These are phyloP conservation scores for Eimeria brunetti DNA, from an alignment of 169 alveolate genomes.

Conservation along the genomic window DNA sequence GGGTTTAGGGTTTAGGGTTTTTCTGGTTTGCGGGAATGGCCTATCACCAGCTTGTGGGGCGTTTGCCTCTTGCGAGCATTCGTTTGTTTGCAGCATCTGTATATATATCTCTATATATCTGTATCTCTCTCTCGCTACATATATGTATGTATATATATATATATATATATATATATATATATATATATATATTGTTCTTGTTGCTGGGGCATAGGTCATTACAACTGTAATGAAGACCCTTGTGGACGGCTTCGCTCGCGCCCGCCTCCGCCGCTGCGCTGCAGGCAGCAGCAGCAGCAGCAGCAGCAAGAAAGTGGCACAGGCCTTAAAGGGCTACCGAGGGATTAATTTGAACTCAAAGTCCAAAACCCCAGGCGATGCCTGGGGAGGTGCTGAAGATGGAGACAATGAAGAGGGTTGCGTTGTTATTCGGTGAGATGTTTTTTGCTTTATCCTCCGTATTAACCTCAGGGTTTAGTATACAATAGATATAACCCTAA, in stretches of 20 bases:
- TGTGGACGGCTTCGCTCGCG: constrained; percentile 87
- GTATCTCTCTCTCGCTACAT: no score
- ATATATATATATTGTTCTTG: no score
- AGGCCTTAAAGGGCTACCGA: constrained; percentile 83
- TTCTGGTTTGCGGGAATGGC: no score
- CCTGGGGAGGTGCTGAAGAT: constrained; percentile 92
- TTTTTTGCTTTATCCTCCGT: neutral
- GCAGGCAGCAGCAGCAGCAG: constrained; percentile 32
- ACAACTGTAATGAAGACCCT: constrained; percentile 88
- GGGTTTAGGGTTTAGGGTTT: neutral
- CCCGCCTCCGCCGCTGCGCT: constrained; percentile 32
- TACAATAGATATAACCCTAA: no score
- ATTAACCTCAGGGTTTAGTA: no score
- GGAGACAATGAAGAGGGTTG: constrained; percentile 85
- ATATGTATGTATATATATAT: neutral
- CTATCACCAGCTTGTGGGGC: no score
- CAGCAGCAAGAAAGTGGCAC: constrained; percentile 78
- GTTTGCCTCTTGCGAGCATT: no score
- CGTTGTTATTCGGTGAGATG: constrained; percentile 61
- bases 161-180: neutral
- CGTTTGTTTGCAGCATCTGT: no score
- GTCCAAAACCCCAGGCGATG: constrained; percentile 92
- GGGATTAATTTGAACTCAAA: constrained; percentile 87
- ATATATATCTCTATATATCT: no score
- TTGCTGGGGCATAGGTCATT: constrained; percentile 83